phyloP scores from a whole-genome alignment of 768 basidiomycete genomes.

The Suillus subluteus region DNA sequence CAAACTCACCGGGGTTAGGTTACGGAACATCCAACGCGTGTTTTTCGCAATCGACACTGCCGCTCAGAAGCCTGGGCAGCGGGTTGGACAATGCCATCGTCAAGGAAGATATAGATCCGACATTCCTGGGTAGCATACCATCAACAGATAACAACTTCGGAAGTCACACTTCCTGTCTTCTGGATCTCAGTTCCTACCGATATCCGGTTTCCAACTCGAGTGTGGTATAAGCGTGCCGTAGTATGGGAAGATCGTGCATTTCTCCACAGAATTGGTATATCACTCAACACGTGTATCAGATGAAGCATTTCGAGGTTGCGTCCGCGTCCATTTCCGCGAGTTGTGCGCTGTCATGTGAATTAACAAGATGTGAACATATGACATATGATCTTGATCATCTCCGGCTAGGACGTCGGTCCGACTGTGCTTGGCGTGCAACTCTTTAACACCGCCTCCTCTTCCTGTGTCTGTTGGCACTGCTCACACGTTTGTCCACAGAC shows the following conservation, averaged over 20 bases:
- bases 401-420: not conserved
- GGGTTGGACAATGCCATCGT: constrained; percentile 17
- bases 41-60: constrained; percentile 10
- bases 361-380: not conserved
- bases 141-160: not conserved
- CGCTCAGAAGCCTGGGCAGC: constrained; percentile 25
- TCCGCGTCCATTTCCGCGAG: not conserved
- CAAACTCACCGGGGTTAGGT: not conserved
- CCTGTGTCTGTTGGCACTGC: not conserved
- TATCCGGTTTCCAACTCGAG: not conserved
- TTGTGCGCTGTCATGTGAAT: not conserved
- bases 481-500: not conserved
- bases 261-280: not conserved
- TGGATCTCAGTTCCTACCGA: not conserved
- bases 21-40: not conserved
- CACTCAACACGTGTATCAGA: constrained; percentile 6
- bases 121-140: not conserved
- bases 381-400: not conserved
- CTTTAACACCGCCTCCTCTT: not conserved
- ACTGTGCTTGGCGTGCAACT: not conserved
- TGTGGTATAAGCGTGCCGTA: not conserved
- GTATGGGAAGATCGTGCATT: not conserved
- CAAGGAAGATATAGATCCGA: constrained; percentile 2
- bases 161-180: not conserved
- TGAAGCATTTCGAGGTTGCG: not conserved